These are phyloP conservation scores for Fragaria nilgerrensis DNA, from an alignment of 306 rosid genomes.

Conservation along the genomic window DNA sequence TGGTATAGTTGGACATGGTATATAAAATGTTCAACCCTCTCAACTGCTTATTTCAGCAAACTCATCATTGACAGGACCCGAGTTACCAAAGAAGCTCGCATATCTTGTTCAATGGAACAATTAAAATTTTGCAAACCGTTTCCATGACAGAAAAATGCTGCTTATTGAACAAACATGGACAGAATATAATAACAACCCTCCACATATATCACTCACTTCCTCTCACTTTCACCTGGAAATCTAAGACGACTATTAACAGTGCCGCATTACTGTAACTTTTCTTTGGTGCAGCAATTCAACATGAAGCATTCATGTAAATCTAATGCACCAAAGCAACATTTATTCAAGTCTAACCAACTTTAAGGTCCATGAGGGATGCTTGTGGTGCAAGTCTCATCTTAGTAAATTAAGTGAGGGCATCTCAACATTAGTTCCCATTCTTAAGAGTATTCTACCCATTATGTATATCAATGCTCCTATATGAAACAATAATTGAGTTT, in stretches of 20 bases:
- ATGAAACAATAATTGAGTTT: no score
- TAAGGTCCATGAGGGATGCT: not conserved
- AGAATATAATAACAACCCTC: not conserved
- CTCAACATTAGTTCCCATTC: no score
- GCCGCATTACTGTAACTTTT: not conserved
- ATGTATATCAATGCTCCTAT: no score
- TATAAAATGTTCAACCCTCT: no score
- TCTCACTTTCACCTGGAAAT: not conserved
- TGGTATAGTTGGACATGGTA: no score
- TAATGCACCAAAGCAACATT: not conserved
- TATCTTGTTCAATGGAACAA: no score
- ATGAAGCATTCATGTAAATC: not conserved
- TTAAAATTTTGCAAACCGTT: not conserved
- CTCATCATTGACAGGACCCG: no score
- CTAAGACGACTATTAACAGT: not conserved
- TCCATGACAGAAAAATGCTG: no score
- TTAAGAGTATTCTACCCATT: no score
- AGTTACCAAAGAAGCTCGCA: no score
- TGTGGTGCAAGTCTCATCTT: not conserved
- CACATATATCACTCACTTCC: slow-evolving; percentile 3
- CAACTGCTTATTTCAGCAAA: no score
- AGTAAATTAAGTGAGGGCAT: not conserved
- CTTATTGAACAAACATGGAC: not conserved
- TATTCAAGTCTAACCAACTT: not conserved
- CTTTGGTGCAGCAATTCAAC: not conserved